Base-by-base conservation (phyloP, 2,329 filamentous ascomycete genomes). In the Colletotrichum sp. region DNA sequence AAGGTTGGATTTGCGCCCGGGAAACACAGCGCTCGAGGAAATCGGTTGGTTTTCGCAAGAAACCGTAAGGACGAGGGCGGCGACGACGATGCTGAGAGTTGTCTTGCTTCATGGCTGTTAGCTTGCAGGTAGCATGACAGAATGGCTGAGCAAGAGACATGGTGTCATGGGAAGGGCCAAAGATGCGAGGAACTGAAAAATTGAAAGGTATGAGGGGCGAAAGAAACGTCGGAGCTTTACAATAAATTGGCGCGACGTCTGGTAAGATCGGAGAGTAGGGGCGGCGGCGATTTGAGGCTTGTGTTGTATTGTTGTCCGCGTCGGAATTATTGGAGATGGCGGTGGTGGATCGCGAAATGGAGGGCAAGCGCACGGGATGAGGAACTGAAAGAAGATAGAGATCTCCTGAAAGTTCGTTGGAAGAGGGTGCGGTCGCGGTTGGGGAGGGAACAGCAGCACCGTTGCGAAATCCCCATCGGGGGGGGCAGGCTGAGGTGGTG, bases 141-240 rank as follows among this genome's bases (percentile, higher is more conserved):
- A 22, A 34, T 34, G 58, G 58, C n/a, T n/a, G 28, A 28, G 34
- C 60, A 66, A 68, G 27, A 55, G 25, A 39, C 25, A 22, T 32
- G 48, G 30, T 48, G 18, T 48, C 43, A 48, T 22, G 43, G 43
- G 43, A 48, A 48, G 43, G 43, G 12, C 12, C 15, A 22, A 27
- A 22, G 55, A 55, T 36, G 68, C 61, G 39, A 71, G 65, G 36
- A 36, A 16, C 25, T 30, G 39, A 39, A 39, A 9, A 39, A 25
- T 28, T 27, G n/a, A 58, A 66, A 71, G 61, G 61, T 55, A 15
- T 25, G 52, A 55, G 36, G 55, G 22, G 18, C 36, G 52, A 39
- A 52, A 27, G 12, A 39, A 60, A 61, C 16, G 64, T 28, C 34
- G 68, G 55, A 25, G n/a, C 58, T 75, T 75, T 75, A 75, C 72